Base-by-base conservation (phyloP, 257 asterid genomes). In the Catharanthus roseus region DNA sequence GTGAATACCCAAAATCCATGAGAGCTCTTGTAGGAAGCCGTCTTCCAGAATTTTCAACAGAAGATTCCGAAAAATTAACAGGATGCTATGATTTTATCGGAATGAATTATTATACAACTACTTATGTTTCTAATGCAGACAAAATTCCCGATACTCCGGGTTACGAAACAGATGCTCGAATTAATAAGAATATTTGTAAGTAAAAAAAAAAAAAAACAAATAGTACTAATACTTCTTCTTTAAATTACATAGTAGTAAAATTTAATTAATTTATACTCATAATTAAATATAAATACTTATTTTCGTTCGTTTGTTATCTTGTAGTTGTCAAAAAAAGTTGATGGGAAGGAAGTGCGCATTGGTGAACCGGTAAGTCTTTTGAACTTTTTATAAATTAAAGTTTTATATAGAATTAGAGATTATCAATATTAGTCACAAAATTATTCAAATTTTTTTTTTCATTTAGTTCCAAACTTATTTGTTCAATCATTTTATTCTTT, bases 41-140 rank as follows among this genome's bases (percentile, higher is more conserved):
- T 28, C 66, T 60, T 19, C 66, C 66, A 13, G 1, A 19, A 13
- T 60, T 60, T 60, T 26, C 66, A 28, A 9, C 19, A 0, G 41
- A 60, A 60, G 66, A 60, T 24, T 60, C 66, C 2, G 10, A 60
- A 9, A 33, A 10, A 33, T 60, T 60, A 36, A 29, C 12, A 60
- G 66, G 66, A 23, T 60, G 41, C 34, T 60, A 23, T 60, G 66
- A 60, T 60, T 79, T 64, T 29, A 53, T 69, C 39, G 82, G 82
- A 31, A 12, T 78, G 47, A 74, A 74, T 70, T 78, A 78, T 61
- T 78, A 78, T 19, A 78, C 76, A 10, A 62, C 70, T 5, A 21
- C 15, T 18, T 78, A 74, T 57, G 79, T 53, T 16, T 1, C 41
- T 10, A 6, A 70, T 23, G 29, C 36, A 47, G 21, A 3, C 2